Evolutionary conservation across 768 basidiomycete species (phyloP), one percentile per base, ranked within the genome.

Genomic region (Cystofilobasidium ferigula): DNA sequence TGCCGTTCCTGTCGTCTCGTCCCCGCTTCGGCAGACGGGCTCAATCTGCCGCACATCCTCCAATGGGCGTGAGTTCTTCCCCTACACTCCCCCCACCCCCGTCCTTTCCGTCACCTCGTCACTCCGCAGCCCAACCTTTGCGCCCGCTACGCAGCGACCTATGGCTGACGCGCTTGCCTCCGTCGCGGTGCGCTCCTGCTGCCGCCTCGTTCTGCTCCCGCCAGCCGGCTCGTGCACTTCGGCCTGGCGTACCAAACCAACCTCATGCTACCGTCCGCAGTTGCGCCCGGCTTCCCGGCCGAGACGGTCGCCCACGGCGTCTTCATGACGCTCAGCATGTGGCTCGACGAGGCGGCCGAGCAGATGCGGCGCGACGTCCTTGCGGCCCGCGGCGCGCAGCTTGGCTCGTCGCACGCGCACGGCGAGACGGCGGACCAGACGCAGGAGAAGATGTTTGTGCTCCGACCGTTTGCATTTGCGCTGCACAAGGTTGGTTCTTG

Each of bases 301-400:
- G 64, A 67, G 14, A 67, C 64, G 22, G 22, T 53, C 38, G 64
- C 51, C 4, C 59, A 61, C 30, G 60, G 57, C 26, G 24, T 67
- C 22, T 26, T 47, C 40, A 24, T 60, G 30, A 34, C 58, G 26
- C 32, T 67, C 51, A 47, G 38, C 38, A 34, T 34, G 26, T 67
- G 59, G 59, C 48, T 67, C 34, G 64, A 67, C 59, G 64, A 67
- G 32, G 64, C 59, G 18, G 64, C 57, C 61, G 47, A 43, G 64
- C 59, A 38, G 57, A 20, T 34, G 57, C 42, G 45, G 14, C 16
- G 47, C 36, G 63, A 58, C 28, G 3, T n/a, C 9, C 24, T 30
- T 24, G 12, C 36, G n/a, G 35, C 42, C 26, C 35, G 28, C 22
- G n/a, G 9, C 24, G 22, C 40, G 36, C 3, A 2, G 9, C 8